Evolutionary conservation across 768 basidiomycete genomes (phyloP), one percentile per base, ranked within the genome.

Genomic region (Lactifluus echinatus): DNA sequence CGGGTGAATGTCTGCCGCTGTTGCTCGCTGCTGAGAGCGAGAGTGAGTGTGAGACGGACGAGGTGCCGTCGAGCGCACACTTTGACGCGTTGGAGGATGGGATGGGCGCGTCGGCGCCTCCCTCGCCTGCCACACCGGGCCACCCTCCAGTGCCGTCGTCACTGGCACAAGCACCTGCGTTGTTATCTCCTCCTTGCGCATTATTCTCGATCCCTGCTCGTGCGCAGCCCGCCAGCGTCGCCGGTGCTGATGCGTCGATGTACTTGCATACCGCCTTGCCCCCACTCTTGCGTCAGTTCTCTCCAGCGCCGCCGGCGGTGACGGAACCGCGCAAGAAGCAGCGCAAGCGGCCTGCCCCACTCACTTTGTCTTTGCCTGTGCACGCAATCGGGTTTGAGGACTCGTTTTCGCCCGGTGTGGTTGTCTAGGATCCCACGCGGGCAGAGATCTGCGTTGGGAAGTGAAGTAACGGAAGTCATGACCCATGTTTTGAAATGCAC

Each of bases 1-100:
- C 83, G 64, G 74, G 78, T 75, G 87, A 89, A 65, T 86, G 82
- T 60, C 73, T 75, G 14, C 82, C 80, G 55, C 75, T 89, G 8
- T 74, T 89, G 4, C 57, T 29, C 72, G 68, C 44, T 72, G 69
- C 43, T 74, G 72, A 31, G 36, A 26, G 14, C 47, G n/a, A n/a
- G n/a, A 26, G 34, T 3, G 12, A 2, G 4, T 45, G 47, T 8
- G 54, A 40, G 2, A 4, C 15, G 3, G 29, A 40, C 42, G 19
- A 5, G 5, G 5, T 4, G 8, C 17, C n/a, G 53, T n/a, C 26
- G 45, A 40, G 36, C 12, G 17, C 53, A 46, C 54, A 6, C 44
- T 54, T 44, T 46, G 44, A 24, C n/a, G 23, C n/a, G n/a, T 46
- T 31, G 23, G 50, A 26, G 2, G 12, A 19, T 6, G 36, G n/a